Evolutionary conservation across 2,329 filamentous ascomycete genomes (phyloP), one percentile per base, ranked within the genome.

Genomic region (Ceratocystis smalleyi): DNA sequence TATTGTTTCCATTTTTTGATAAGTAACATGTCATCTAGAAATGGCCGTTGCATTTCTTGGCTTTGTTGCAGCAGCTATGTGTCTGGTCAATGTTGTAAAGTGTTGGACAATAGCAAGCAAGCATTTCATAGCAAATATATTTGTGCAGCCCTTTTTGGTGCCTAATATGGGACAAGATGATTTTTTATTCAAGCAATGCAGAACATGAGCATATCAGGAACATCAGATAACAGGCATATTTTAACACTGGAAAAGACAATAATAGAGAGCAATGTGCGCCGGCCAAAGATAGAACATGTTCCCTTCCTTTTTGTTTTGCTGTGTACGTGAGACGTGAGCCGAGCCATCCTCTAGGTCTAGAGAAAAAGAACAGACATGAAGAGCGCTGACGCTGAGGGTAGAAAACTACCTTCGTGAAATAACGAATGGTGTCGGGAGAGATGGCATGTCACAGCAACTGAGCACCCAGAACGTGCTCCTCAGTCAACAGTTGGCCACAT

Each of bases 261-360:
- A 22, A 57, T 12, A 57, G 57, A 71, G 66, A 71, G 30, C 61
- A 32, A 54, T 40, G 32, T 40, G 12, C 47, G 49, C 61, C 45
- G 45, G 45, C 61, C 61, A 62, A 22, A 54, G 30, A 62, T 51
- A 62, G 32, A 62, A 62, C 30, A 62, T 17, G 49, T 51, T 51
- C 47, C 19, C 27, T 17, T 35, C 45, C 60, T 22, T 54, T 57
- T 54, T 54, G 35, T 47, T 62, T 62, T 51, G 45, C 61, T 40
- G 61, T 47, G 49, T 62, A 62, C 61, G 54, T 49, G 60, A 51
- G 43, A 43, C 30, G 54, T 54, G 61, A 62, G n/a, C 40, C 45
- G 24, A 54, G n/a, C n/a, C n/a, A n/a, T n/a, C n/a, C 45, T 47
- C 45, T 30, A 17, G 32, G 22, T 59, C 45, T 6, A 64, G 43